Evolutionary conservation across 139 green algal species (phyloP).

Genomic region (Chlorella sp.): DNA sequence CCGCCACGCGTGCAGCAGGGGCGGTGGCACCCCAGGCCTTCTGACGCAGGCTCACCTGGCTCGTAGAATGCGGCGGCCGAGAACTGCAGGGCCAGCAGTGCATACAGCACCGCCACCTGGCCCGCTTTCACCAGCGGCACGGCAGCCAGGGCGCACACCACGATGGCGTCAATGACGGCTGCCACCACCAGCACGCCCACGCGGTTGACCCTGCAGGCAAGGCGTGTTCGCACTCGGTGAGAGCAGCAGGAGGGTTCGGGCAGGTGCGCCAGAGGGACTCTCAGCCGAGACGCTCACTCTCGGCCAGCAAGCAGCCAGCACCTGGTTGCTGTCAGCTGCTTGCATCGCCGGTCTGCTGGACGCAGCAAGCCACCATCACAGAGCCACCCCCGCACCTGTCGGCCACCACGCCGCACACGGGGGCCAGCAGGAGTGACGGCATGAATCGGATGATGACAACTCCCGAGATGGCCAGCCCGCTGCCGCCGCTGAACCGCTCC

Average conservation of each 20-base stretch:
- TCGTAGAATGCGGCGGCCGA: constrained; percentile 48
- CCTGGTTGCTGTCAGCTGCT: neutral
- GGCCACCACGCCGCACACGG: constrained; percentile 53
- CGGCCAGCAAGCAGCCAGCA: neutral
- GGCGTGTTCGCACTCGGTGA: neutral
- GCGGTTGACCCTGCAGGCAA: constrained; percentile 41
- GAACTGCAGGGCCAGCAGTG: constrained; percentile 51
- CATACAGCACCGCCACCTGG: constrained; percentile 37
- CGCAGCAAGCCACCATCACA: neutral
- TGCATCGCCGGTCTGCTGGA: no score
- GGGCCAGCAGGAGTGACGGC: constrained; percentile 52
- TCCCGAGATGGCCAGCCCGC: constrained; percentile 38
- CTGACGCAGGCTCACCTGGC: constrained; percentile 40
- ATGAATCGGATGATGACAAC: constrained; percentile 53
- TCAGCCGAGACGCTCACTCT: no score
- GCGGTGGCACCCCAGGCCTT: no score
- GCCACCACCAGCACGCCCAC: constrained; percentile 37
- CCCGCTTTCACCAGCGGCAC: neutral
- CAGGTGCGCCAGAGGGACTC: no score
- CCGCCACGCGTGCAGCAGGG: no score
- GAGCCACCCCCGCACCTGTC: constrained; percentile 44
- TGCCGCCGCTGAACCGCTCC: constrained; percentile 32
- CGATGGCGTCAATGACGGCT: neutral
- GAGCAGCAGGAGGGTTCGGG: neutral
- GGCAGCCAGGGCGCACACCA: constrained; percentile 23